Evolutionary conservation across 495 filamentous ascomycete genomes (phyloP).

Genomic region (Xylaria curta): DNA sequence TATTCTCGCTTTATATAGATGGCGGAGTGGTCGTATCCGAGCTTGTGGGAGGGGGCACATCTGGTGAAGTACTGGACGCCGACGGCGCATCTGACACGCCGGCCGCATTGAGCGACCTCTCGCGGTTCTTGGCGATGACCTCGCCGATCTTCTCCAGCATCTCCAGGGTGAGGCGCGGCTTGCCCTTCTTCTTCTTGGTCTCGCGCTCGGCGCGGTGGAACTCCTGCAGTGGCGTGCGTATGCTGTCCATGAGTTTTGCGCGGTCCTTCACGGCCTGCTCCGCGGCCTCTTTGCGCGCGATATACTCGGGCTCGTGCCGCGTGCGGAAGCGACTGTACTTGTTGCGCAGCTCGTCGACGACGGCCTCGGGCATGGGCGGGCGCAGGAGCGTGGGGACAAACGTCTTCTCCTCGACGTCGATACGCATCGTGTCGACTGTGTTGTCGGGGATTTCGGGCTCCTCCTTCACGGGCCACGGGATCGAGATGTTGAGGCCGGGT

Average conservation of each 20-base stretch:
- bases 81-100: constrained; percentile 30
- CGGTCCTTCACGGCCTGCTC: constrained; percentile 63
- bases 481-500: constrained; percentile 65
- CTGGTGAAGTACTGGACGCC: background rate
- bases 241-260: constrained; percentile 57
- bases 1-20: constrained; percentile 16
- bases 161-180: constrained; percentile 60
- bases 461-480: constrained; percentile 73
- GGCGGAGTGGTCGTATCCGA: constrained; percentile 28
- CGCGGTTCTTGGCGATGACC: constrained; percentile 65
- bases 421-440: constrained; percentile 72
- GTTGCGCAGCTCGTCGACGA: constrained; percentile 88
- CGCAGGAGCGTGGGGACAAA: constrained; percentile 75
- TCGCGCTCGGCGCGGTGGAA: constrained; percentile 51
- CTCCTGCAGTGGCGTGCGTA: constrained; percentile 62
- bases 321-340: constrained; percentile 84
- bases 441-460: constrained; percentile 59
- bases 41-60: constrained; percentile 4
- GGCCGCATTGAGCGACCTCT: constrained; percentile 40
- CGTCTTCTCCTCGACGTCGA: constrained; percentile 75
- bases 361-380: constrained; percentile 76
- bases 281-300: constrained; percentile 66
- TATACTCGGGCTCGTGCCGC: constrained; percentile 74
- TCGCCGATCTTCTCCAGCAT: constrained; percentile 71
- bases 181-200: constrained; percentile 51